Evolutionary conservation across 257 asterid species (phyloP).

Genomic region (Solanum stenotomum): DNA sequence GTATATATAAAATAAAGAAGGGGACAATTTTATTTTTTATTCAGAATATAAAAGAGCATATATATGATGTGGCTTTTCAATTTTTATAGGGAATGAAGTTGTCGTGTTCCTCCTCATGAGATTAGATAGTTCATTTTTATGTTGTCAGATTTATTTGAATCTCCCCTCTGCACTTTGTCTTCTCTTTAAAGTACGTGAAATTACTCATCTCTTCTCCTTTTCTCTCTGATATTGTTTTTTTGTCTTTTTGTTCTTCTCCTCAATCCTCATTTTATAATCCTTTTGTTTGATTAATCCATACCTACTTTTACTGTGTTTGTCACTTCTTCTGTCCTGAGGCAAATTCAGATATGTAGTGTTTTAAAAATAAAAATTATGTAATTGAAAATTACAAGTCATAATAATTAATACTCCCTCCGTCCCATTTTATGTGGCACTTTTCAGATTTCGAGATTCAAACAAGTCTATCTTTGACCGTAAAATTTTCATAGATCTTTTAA

Average conservation of each 20-base stretch:
- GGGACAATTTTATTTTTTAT: not conserved
- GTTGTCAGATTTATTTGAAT: not conserved
- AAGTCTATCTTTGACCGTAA: no score
- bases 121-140: not conserved
- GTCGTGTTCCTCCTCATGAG: not conserved
- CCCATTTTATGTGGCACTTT: no score
- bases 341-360: no score
- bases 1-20: no score
- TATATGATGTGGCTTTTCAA: not conserved
- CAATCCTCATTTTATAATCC: not conserved
- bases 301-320: not conserved
- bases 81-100: not conserved
- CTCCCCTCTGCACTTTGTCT: not conserved
- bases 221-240: not conserved
- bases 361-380: no score
- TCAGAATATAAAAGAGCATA: not conserved
- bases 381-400: no score
- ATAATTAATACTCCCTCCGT: no score
- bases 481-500: no score
- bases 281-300: not conserved
- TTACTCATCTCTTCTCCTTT: not conserved
- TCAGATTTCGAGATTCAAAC: no score
- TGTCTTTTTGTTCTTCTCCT: not conserved
- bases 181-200: not conserved
- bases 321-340: not conserved